These are phyloP conservation scores for Aspergillus japonicus DNA, from an alignment of 2,329 filamentous ascomycete genomes.

Conservation along the genomic window DNA sequence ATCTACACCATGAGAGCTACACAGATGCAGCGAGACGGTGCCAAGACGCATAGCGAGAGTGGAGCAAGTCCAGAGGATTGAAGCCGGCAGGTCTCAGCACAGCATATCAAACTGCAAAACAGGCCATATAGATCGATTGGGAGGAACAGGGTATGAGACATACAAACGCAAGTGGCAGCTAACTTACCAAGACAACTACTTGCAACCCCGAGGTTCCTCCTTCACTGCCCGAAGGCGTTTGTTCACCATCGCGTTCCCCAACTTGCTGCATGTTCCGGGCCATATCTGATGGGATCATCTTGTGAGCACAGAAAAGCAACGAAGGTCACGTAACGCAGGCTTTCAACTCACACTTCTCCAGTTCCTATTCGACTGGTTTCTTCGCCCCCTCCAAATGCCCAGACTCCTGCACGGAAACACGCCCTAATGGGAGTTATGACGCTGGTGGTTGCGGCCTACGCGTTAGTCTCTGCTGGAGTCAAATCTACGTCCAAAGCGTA, in stretches of 20 bases:
- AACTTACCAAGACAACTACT: conserved; percentile 71
- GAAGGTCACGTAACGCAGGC: background rate
- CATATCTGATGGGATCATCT: background rate
- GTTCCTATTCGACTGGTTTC: background rate
- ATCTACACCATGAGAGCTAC: background rate
- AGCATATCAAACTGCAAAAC: background rate
- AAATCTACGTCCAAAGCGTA: background rate
- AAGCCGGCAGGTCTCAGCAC: background rate
- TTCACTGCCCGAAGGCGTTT: conserved; percentile 19
- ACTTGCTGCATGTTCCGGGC: background rate
- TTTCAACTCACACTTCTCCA: background rate
- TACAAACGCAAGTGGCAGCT: conserved; percentile 10
- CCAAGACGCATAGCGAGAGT: background rate
- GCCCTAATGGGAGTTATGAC: background rate
- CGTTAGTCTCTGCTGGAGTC: background rate
- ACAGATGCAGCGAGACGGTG: background rate
- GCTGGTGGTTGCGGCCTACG: background rate
- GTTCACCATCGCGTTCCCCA: background rate
- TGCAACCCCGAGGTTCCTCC: conserved; percentile 48
- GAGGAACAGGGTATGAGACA: background rate
- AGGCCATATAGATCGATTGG: conserved; percentile 1
- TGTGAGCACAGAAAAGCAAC: background rate
- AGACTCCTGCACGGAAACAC: background rate
- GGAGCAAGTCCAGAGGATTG: background rate
- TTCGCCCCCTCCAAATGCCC: background rate